Conservation (phyloP, 176 grass and related monocot genomes). For the Oryza rufipogon region DNA sequence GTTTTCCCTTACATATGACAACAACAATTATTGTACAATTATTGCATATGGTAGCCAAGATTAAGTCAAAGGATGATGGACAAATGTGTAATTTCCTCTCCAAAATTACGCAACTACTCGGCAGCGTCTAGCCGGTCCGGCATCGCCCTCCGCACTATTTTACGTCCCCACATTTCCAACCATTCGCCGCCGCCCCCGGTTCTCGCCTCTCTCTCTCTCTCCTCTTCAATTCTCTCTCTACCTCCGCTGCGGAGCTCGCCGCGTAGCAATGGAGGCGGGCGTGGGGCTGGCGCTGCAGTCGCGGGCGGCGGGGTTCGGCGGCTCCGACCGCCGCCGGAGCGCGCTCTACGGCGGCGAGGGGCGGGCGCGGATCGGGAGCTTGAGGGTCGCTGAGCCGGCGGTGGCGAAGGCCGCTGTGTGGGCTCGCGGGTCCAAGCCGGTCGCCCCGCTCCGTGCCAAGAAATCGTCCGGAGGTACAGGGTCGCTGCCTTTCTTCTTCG, state of each 20-base stretch:
- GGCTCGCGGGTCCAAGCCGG: constrained; percentile 45
- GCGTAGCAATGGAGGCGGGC: constrained; percentile 48
- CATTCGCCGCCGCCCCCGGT: constrained; percentile 33
- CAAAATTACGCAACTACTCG: constrained; percentile 58
- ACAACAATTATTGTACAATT: no score
- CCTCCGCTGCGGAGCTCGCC: background rate
- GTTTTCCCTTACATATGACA: no score
- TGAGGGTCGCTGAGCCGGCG: constrained; percentile 27
- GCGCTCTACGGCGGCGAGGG: background rate
- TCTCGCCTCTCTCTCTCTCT: background rate
- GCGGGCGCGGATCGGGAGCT: background rate
- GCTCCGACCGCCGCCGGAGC: constrained; percentile 36
- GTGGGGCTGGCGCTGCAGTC: constrained; percentile 44
- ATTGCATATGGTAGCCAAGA: background rate
- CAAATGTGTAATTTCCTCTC: constrained; percentile 7
- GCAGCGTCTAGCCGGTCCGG: constrained; percentile 34
- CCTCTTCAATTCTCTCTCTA: no score
- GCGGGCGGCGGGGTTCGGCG: constrained; percentile 45
- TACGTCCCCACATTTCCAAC: constrained; percentile 34
- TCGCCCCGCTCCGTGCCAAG: constrained; percentile 43
- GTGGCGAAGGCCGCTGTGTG: constrained; percentile 15
- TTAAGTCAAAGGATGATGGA: constrained; percentile 1
- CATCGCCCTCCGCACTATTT: constrained; percentile 10
- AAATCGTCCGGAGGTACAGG: constrained; percentile 56
- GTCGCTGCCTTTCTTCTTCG: background rate